Base-by-base conservation (phyloP, 1,139 yeast genomes). In the Taphrina pruni region DNA sequence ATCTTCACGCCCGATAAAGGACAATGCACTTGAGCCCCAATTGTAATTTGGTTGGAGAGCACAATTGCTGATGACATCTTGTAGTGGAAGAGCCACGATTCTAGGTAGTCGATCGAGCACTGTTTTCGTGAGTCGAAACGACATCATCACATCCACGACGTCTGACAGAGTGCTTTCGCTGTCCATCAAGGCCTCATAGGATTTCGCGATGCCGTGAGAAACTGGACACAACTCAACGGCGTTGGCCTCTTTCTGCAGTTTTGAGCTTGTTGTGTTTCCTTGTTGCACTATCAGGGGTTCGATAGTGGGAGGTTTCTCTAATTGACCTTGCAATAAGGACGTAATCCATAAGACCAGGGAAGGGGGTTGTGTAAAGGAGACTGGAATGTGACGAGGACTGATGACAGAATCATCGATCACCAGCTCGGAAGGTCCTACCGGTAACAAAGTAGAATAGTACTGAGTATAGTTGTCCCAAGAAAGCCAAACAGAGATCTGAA, bases 71-170 rank as follows among this genome's bases (percentile, higher is more conserved):
- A 77, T 70, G 1, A 76, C 75, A 51, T 78, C 80, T 72, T 85
- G 85, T 65, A 91, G 78, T 0, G 95, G 92, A 3, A 88, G 78
- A 39, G 84, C 78, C 1, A 91, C 81, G 0, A 96, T 96, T 2
- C 87, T 79, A 0, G 97, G 97, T 73, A 83, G 88, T 0, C 91
- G 85, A 61, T 89, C 90, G 35, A 91, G 77, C 65, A 84, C 87
- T 2, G 80, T 77, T 36, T 80, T 77, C 1, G 84, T 80, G 12
- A 90, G 81, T 1, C 83, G 84, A 71, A 83, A 82, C 60, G 85
- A 87, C 35, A 84, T 83, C 84, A 89, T 83, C 74, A 86, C 78
- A 67, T 84, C 86, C 4, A 89, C 84, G 9, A 89, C 81, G 70
- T 87, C 86, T 6, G 78, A 78, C 0, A 86, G 81, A 0, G 84